Base-by-base conservation (phyloP, 306 rosid genomes). In the Arachis hypogaea region DNA sequence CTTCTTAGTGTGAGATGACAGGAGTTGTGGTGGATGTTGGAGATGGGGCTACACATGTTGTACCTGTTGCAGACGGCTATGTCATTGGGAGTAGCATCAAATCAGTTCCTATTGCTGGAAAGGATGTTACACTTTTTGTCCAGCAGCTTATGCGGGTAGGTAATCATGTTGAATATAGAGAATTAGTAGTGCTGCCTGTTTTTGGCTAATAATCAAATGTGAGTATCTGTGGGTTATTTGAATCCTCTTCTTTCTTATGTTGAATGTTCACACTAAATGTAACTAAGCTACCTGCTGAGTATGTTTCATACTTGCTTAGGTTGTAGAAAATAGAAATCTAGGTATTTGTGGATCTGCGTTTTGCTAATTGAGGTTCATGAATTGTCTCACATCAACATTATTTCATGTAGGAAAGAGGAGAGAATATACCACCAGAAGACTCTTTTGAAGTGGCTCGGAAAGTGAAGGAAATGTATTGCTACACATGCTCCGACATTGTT, bases 11-110 rank as follows among this genome's bases (percentile, higher is more conserved):
- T 78, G 98, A 95, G 98, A 95, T 95, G 99, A 95, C 99, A 84
- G 99, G 99, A 81, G 98, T 95, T 74, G 99, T 95, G 36, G 97
- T 95, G 66, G 99, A 95, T 82, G 67, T 92, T 51, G 99, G 99
- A 84, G 99, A 95, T 65, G 99, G 99, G 71, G 90, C 98, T 56
- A 78, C 97, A 36, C 98, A 88, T 84, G 86, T 95, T 77, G 99
- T 95, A 64, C 99, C 99, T 52, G 98, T 95, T 79, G 99, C 99
- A 12, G 99, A 95, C 79, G 99, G 98, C 76, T 95, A 92, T 81
- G 99, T 95, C 55, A 95, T 95, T 76, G 99, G 99, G 71, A 88
- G 98, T 79, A 95, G 99, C 87, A 95, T 95, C 70, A 95, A 86
- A 88, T 90, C 99, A 0, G 50, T 92, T 87, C 99, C 99, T 56